Evolutionary conservation across 768 basidiomycete genomes (phyloP), one percentile per base, ranked within the genome.

Genomic region (Boletus edulis): DNA sequence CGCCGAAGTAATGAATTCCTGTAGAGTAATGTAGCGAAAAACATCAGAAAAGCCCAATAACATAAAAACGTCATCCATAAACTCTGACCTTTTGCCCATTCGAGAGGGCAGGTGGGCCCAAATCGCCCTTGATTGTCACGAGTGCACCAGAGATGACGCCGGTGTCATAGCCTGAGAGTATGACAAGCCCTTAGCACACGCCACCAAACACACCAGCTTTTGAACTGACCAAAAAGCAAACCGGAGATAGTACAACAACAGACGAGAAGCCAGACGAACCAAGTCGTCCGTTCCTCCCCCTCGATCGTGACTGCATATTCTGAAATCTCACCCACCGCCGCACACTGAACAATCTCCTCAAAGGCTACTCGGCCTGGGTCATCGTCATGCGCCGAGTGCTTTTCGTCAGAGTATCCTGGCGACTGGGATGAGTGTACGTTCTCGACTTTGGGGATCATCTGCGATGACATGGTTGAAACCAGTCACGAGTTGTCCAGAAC

Each of bases 81-180:
- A 18, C 29, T 18, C 39, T 31, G 22, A 83, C 87, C 76, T 88
- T 87, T 67, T 91, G 84, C 35, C 78, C 76, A 58, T 82, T 75
- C 3, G 84, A 82, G 20, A 90, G 73, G 12, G 65, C 67, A 11
- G 72, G 65, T 8, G 84, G 79, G 4, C 86, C 85, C 39, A 91
- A 74, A 62, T 89, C 87, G 5, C 76, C 72, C 0, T 82, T 79
- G 52, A 91, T 89, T 11, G 81, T 84, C 22, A 90, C 86, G 34
- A 91, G 76, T n/a, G 89, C 86, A 27, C 89, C 89, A 51, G 87
- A 89, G 22, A 91, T 86, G 37, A 88, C 84, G 42, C 88, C 88
- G 11, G 89, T 91, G 64, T 91, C 89, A 62, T 91, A 91, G 24
- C 89, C 87, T 89, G 55, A 17, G 24, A 45, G 37, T 32, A 9